Evolutionary conservation across 1,284 basidiomycete species (phyloP).

Genomic region (Sporisorium graminicola): DNA sequence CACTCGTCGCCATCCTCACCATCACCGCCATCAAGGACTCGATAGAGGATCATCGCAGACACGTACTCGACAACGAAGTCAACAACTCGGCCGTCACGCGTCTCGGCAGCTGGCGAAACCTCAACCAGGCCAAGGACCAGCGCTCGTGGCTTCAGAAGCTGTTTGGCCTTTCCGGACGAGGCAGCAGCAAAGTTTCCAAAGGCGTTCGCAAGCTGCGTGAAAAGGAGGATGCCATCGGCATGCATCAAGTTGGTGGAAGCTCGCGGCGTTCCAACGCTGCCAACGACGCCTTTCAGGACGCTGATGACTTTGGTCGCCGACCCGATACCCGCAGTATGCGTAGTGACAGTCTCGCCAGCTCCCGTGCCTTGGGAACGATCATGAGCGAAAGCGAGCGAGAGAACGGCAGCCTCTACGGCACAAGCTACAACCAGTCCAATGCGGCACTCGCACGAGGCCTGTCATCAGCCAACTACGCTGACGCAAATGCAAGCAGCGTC

Average conservation of each 20-base stretch:
- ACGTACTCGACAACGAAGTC: slow-evolving; percentile 86
- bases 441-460: slow-evolving; percentile 13
- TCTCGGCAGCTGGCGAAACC: slow-evolving; percentile 87
- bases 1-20: slow-evolving; percentile 85
- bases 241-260: slow-evolving; percentile 53
- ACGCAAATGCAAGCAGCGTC: slow-evolving; percentile 31
- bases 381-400: slow-evolving; percentile 60
- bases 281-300: slow-evolving; percentile 42
- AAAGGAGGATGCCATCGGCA: slow-evolving; percentile 76
- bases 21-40: slow-evolving; percentile 96
- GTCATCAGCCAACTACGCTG: slow-evolving; percentile 1
- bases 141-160: slow-evolving; percentile 81
- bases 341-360: slow-evolving; percentile 54
- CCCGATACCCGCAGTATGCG: slow-evolving; percentile 28
- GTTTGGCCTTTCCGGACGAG: slow-evolving; percentile 74
- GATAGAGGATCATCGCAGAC: slow-evolving; percentile 91
- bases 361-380: slow-evolving; percentile 55
- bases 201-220: slow-evolving; percentile 88
- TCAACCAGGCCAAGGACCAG: slow-evolving; percentile 85
- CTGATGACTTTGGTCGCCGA: slow-evolving; percentile 26
- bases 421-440: slow-evolving; percentile 29
- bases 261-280: slow-evolving; percentile 73
- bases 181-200: slow-evolving; percentile 75
- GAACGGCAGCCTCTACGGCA: slow-evolving; percentile 24
- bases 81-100: slow-evolving; percentile 89